Evolutionary conservation across 1,284 basidiomycete genomes (phyloP).

Genomic region (Malassezia arunalokei): DNA sequence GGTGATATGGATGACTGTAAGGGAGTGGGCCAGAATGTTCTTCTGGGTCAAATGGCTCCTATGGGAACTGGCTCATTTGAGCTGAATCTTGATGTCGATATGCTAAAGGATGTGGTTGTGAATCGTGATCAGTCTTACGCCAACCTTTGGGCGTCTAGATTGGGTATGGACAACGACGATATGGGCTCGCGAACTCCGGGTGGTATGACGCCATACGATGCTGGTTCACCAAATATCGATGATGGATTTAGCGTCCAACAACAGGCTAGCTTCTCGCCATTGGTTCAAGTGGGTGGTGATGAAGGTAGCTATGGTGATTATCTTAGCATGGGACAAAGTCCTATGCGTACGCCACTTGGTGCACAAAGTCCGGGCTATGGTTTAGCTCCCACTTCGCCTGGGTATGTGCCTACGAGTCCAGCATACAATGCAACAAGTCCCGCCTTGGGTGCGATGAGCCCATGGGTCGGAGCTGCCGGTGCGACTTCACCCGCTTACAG

Average conservation of each 20-base stretch:
- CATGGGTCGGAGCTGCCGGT: constrained; percentile 48
- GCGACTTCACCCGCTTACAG: constrained; percentile 47
- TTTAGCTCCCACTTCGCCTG: constrained; percentile 39
- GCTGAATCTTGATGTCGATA: constrained; percentile 87
- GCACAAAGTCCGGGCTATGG: constrained; percentile 40
- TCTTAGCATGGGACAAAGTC: constrained; percentile 68
- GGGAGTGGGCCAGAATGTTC: constrained; percentile 93
- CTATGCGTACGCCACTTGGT: constrained; percentile 48
- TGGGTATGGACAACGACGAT: constrained; percentile 23
- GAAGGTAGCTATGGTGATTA: constrained; percentile 57
- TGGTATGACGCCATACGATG: constrained; percentile 50
- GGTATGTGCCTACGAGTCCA: constrained; percentile 34
- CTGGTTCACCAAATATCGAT: constrained; percentile 59
- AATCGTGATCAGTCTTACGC: constrained; percentile 73
- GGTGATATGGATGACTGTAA: constrained; percentile 97
- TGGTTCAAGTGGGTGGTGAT: constrained; percentile 75
- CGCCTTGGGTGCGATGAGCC: constrained; percentile 51
- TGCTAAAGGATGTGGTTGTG: constrained; percentile 97
- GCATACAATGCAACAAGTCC: constrained; percentile 40
- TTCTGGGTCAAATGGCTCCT: constrained; percentile 96
- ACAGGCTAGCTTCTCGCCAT: constrained; percentile 83
- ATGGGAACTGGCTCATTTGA: constrained; percentile 63
- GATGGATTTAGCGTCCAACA: constrained; percentile 55
- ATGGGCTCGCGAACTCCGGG: constrained; percentile 37
- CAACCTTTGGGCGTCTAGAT: constrained; percentile 48